Evolutionary conservation across 768 basidiomycete species (phyloP).

Genomic region (Hericium alpestre): DNA sequence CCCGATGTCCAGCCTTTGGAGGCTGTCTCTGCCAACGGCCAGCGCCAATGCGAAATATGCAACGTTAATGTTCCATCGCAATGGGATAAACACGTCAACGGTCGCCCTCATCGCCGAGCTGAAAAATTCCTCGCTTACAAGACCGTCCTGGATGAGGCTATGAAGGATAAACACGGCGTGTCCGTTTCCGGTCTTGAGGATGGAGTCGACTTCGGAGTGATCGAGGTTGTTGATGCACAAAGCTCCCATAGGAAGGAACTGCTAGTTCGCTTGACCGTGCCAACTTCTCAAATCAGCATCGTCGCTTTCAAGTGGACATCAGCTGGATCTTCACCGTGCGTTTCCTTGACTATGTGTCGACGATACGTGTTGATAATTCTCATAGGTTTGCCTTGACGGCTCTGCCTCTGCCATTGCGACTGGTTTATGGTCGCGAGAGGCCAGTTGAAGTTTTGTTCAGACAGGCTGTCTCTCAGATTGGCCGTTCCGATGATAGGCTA

Average conservation of each 20-base stretch:
- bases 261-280: conserved; percentile 10
- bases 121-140: neutral
- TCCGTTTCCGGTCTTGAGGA: conserved; percentile 13
- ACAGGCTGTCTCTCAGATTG: conserved; percentile 11
- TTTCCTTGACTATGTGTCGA: too few species aligned
- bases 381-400: too few species aligned
- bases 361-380: too few species aligned
- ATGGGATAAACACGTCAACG: neutral
- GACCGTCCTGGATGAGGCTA: neutral
- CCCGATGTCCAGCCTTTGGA: too few species aligned
- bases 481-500: conserved; percentile 42
- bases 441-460: too few species aligned
- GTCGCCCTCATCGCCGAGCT: neutral
- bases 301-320: neutral
- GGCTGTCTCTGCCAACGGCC: neutral
- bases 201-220: conserved; percentile 39
- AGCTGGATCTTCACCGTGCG: neutral
- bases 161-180: neutral
- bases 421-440: too few species aligned
- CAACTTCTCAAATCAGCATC: conserved; percentile 1
- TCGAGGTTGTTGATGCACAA: conserved; percentile 27
- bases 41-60: neutral
- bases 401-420: too few species aligned
- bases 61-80: neutral
- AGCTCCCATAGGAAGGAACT: conserved; percentile 1